phyloP scores from a whole-genome alignment of 1,284 basidiomycete genomes.

The Fomitiporia mediterranea region DNA sequence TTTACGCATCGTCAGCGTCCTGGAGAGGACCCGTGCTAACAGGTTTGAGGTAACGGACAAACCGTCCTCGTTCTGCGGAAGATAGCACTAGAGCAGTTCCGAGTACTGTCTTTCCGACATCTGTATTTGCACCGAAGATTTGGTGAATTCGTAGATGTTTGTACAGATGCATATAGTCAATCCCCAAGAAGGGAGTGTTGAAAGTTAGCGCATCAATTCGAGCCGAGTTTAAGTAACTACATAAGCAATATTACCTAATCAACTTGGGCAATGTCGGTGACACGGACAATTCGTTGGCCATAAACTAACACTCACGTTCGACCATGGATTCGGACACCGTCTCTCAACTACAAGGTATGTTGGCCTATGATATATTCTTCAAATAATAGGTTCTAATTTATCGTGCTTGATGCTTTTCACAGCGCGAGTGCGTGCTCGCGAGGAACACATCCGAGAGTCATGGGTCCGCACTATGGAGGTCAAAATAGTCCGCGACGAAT shows the following conservation, averaged over 20 bases:
- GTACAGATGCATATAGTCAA: conserved; percentile 58
- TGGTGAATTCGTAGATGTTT: conserved; percentile 82
- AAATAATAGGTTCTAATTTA: background rate
- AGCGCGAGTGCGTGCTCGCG: conserved; percentile 46
- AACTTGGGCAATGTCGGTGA: too few relatives aligned
- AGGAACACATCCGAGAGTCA: conserved; percentile 81
- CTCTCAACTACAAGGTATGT: conserved; percentile 13
- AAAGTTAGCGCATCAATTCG: too few relatives aligned
- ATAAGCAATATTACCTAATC: too few relatives aligned
- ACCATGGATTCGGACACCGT: conserved; percentile 14
- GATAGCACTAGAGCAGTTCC: conserved; percentile 79
- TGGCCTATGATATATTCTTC: background rate
- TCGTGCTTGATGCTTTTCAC: background rate
- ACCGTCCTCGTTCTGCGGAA: conserved; percentile 47
- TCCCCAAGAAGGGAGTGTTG: too few relatives aligned
- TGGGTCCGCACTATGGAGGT: conserved; percentile 97
- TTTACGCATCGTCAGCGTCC: conserved; percentile 80
- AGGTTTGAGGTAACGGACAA: conserved; percentile 84
- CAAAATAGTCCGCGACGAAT: conserved; percentile 84
- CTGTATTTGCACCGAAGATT: conserved; percentile 88
- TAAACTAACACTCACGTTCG: background rate
- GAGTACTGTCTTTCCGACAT: conserved; percentile 90
- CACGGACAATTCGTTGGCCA: too few relatives aligned
- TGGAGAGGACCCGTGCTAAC: conserved; percentile 81
- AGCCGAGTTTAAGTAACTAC: too few relatives aligned